Evolutionary conservation across 2,329 filamentous ascomycete genomes (phyloP).

Genomic region (Sclerotinia spermophila): DNA sequence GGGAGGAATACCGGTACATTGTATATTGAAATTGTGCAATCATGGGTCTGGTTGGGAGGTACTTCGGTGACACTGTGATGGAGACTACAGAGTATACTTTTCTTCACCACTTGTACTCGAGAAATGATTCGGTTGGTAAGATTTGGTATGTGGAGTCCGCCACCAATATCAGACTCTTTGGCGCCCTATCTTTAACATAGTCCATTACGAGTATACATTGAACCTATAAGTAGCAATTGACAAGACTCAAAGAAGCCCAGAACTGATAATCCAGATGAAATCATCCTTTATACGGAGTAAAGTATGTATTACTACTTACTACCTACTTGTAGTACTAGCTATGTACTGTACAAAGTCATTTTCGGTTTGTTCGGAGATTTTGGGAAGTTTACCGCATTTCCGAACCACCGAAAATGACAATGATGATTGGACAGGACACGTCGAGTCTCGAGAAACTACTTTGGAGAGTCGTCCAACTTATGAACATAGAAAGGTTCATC

Average conservation of each 20-base stretch:
- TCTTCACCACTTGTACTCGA: neutral
- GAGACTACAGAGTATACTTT: neutral
- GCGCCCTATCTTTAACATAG: neutral
- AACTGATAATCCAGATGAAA: neutral
- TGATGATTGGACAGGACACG: neutral
- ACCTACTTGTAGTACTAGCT: no score
- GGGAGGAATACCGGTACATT: no score
- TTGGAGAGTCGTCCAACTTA: neutral
- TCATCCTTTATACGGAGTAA: neutral
- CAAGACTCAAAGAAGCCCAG: neutral
- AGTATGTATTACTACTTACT: neutral
- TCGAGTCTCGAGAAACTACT: neutral
- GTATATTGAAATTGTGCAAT: constrained; percentile 1
- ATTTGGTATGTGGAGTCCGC: neutral
- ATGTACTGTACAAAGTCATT: neutral
- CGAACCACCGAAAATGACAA: neutral
- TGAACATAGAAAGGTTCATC: neutral
- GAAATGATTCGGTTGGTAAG: constrained; percentile 5
- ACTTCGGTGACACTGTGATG: constrained; percentile 9
- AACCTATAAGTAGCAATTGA: neutral
- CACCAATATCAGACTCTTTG: neutral
- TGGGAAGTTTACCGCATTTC: neutral
- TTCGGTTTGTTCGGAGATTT: constrained; percentile 2
- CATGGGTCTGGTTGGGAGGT: constrained; percentile 1
- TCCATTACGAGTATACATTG: neutral